phyloP scores from a whole-genome alignment of 768 basidiomycete genomes.

The Naganishia onofrii region DNA sequence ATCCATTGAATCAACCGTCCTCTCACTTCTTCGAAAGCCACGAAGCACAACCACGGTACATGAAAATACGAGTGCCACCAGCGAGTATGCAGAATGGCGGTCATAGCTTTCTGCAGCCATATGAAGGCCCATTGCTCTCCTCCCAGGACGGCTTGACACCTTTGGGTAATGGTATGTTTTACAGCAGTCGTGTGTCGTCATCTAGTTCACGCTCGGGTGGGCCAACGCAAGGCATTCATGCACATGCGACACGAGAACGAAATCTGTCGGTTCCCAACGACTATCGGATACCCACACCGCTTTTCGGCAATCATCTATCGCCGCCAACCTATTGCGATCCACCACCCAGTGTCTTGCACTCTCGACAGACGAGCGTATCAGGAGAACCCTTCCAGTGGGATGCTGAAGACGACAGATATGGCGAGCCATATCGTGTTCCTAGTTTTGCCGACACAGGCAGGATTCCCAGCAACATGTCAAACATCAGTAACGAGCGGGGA shows the following conservation, averaged over 20 bases:
- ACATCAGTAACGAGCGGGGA: background rate
- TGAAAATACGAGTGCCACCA: slow-evolving; percentile 2
- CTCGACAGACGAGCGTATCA: slow-evolving; percentile 5
- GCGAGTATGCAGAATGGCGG: background rate
- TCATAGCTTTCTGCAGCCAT: background rate
- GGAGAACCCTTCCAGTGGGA: slow-evolving; percentile 10
- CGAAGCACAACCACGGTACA: background rate
- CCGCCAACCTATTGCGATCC: slow-evolving; percentile 4
- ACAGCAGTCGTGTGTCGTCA: background rate
- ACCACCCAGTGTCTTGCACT: background rate
- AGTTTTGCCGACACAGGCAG: slow-evolving; percentile 2
- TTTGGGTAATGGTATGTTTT: background rate
- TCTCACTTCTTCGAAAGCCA: background rate
- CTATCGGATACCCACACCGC: slow-evolving; percentile 7
- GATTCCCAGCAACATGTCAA: background rate
- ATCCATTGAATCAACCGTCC: background rate
- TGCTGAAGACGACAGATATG: background rate
- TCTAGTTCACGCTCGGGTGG: background rate
- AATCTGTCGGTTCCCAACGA: background rate
- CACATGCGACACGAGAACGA: background rate
- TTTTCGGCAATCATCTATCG: background rate
- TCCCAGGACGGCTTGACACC: slow-evolving; percentile 6
- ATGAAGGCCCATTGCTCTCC: slow-evolving; percentile 11
- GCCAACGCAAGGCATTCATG: background rate
- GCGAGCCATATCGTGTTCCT: background rate